Conservation (phyloP, 306 rosid species). For the Ormosia semicastrata region DNA sequence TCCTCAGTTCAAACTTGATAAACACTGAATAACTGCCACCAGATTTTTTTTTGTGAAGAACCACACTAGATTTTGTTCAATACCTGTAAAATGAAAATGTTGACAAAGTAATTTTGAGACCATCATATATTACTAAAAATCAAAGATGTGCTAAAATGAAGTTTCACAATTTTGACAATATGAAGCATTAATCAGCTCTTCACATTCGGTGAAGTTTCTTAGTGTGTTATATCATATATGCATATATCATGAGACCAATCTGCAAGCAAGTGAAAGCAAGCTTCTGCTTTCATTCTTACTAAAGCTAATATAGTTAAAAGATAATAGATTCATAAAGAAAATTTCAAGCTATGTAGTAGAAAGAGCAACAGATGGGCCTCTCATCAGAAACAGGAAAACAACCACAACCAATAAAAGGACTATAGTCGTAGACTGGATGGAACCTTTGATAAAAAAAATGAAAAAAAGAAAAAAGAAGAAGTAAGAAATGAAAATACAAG, state of each 20-base stretch:
- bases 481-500: background rate
- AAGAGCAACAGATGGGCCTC: background rate
- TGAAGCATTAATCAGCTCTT: background rate
- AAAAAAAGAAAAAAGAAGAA: too few species aligned
- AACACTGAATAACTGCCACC: too few species aligned
- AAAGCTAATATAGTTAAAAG: background rate
- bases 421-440: background rate
- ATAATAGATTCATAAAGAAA: background rate
- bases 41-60: too few species aligned
- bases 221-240: background rate
- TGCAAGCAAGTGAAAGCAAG: background rate
- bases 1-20: too few species aligned
- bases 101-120: too few species aligned
- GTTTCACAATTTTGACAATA: background rate
- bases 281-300: background rate
- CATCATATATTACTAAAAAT: too few species aligned
- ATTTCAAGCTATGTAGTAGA: background rate
- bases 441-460: background rate
- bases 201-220: background rate
- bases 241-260: background rate
- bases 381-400: background rate
- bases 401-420: background rate
- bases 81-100: too few species aligned
- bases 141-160: background rate
- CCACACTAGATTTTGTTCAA: too few species aligned